Evolutionary conservation across 2,329 filamentous ascomycete genomes (phyloP), one percentile per base, ranked within the genome.

Genomic region (Onygenales sp.): DNA sequence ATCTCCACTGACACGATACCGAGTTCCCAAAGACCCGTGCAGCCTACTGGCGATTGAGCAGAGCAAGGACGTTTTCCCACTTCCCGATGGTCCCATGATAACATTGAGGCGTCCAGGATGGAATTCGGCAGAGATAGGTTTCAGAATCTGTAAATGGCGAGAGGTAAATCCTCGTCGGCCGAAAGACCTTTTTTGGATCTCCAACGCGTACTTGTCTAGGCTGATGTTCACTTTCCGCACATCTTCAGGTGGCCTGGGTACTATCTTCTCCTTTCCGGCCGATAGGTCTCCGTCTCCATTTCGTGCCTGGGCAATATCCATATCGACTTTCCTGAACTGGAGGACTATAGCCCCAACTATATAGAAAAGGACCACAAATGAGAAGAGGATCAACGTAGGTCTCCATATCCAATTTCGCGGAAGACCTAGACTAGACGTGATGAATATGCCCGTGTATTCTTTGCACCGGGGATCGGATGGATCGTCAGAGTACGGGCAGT

Each of bases 61-160:
- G 9, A 90, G 73, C 0, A 89, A 72, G 0, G 84, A 86, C 0
- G 86, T 89, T 66, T 91, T 91, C 1, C 87, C 87, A 45, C 82
- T 85, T 0, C 87, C 87, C 0, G 85, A 89, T 0, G 87, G 87
- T 0, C 87, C 87, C 86, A 90, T 89, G 58, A 91, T 87, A 27
- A 89, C 78, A 57, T 90, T 90, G 11, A 91, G 64, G 11, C 79
- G 73, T 0, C 86, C 85, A 0, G 87, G 79, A 46, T 81, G 76
- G 59, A 91, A 90, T 0, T 78, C 81, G 0, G 85, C 74, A 1
- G 77, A 83, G 10, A 90, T 76, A 0, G 85, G 84, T 52, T 84
- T 78, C 11, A 91, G 70, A 9, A 91, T 89, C 0, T 67, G 61
- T 11, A 75, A 49, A 13, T 57, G 61, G 5, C 60, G 68, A 42